A percentile compares a stretch with the other conserved stretches of the same genome.
These are phyloP conservation scores for Leptographium galeiforme DNA, from an alignment of 2,329 filamentous ascomycete genomes.

Conservation along the genomic window DNA sequence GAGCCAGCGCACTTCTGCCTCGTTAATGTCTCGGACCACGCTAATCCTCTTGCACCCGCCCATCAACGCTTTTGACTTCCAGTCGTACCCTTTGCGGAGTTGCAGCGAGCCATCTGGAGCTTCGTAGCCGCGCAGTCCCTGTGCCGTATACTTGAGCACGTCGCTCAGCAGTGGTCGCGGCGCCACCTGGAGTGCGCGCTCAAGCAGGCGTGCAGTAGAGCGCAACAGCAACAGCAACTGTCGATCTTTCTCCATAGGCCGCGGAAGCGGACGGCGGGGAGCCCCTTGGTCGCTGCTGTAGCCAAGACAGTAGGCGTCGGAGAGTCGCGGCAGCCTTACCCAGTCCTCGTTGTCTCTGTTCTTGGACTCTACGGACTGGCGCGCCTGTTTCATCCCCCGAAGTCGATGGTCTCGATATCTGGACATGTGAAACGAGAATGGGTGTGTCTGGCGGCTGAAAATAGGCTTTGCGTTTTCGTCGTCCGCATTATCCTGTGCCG, in stretches of 20 bases:
- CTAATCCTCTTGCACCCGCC: neutral
- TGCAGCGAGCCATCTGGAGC: slow-evolving; percentile 6
- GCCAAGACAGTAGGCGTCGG: slow-evolving; percentile 11
- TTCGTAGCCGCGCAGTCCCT: slow-evolving; percentile 1
- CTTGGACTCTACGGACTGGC: slow-evolving; percentile 1
- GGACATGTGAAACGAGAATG: slow-evolving; percentile 8
- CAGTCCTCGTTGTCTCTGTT: neutral
- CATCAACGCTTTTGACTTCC: neutral
- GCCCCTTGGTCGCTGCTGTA: slow-evolving; percentile 10
- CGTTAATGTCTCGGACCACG: slow-evolving; percentile 7
- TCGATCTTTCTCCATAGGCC: slow-evolving; percentile 13
- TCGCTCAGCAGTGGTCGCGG: slow-evolving; percentile 17
- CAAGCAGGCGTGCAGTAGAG: slow-evolving; percentile 14
- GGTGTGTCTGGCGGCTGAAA: slow-evolving; percentile 4
- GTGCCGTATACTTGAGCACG: slow-evolving; percentile 8
- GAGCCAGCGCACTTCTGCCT: slow-evolving; percentile 20
- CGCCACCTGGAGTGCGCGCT: slow-evolving; percentile 11
- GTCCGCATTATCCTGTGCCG: neutral
- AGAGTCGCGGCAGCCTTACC: slow-evolving; percentile 13
- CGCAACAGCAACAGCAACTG: slow-evolving; percentile 16
- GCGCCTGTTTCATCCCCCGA: slow-evolving; percentile 10
- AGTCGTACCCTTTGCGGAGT: slow-evolving; percentile 7
- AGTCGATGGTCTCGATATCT: slow-evolving; percentile 7
- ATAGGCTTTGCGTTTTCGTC: neutral
- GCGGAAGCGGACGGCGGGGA: slow-evolving; percentile 8